Evolutionary conservation across 1,284 basidiomycete genomes (phyloP).

Genomic region (Macrocybe sp.): DNA sequence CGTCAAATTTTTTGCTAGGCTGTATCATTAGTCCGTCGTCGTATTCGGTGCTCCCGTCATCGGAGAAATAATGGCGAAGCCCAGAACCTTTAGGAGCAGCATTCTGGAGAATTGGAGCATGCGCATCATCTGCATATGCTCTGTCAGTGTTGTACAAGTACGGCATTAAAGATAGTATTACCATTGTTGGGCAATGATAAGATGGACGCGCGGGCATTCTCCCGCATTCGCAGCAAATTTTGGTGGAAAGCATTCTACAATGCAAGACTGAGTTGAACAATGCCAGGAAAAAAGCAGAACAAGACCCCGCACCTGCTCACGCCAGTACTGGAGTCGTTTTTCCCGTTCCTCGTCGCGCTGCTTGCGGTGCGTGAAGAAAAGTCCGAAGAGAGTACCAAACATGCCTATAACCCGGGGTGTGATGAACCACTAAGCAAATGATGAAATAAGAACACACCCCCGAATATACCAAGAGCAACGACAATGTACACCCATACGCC

Average conservation of each 20-base stretch:
- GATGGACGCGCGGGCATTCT: constrained; percentile 61
- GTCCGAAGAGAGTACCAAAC: constrained; percentile 57
- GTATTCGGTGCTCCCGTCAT: constrained; percentile 41
- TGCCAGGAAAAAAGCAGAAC: not conserved
- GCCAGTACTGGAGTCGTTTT: constrained; percentile 83
- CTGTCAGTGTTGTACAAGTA: constrained; percentile 40
- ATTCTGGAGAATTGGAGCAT: constrained; percentile 46
- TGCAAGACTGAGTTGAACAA: not conserved
- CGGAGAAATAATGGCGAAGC: constrained; percentile 47
- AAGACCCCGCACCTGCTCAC: constrained; percentile 60
- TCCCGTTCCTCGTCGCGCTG: constrained; percentile 72
- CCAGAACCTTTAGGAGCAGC: constrained; percentile 47
- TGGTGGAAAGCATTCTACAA: constrained; percentile 68
- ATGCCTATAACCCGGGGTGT: constrained; percentile 44
- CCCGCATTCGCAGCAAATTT: constrained; percentile 72
- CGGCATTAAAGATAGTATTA: constrained; percentile 40
- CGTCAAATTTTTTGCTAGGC: constrained; percentile 19
- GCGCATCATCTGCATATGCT: constrained; percentile 47
- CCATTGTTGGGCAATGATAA: constrained; percentile 45
- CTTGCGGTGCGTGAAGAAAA: constrained; percentile 69
- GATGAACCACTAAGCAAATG: not conserved
- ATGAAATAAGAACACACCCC: constrained; percentile 38
- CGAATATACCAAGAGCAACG: constrained; percentile 69
- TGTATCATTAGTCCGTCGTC: constrained; percentile 43
- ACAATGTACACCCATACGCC: constrained; percentile 67